Evolutionary conservation across 345 rosid genomes (phyloP), one percentile per base, ranked within the genome.

Genomic region (Euphorbia peplus): DNA sequence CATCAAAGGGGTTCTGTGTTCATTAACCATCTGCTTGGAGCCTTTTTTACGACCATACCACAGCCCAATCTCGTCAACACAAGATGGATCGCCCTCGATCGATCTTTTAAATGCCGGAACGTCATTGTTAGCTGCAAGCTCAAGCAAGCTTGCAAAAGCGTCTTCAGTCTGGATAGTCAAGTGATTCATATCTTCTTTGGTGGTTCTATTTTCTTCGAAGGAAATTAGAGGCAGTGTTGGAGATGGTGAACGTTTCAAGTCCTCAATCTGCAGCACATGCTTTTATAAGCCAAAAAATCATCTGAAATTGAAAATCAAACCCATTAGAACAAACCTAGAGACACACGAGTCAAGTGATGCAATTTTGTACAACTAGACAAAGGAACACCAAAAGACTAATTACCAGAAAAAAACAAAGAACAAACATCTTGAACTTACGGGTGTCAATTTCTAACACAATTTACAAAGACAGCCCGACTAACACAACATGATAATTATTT

Each of bases 31-130:
- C 79, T 82, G 79, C 75, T 91, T 93, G 0, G 89, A 85, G 1
- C 96, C 96, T 77, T 91, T 93, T 69, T 78, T 86, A 25, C 97
- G 88, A 26, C 96, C 90, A 78, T 93, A 93, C 98, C 98, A 93
- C 0, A 84, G 72, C 44, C 98, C 98, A 68, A 82, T 71, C 73
- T 91, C 95, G 69, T 88, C 89, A 35, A 87, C 80, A 62, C 91
- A 73, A 1, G 85, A 86, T 58, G 89, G 88, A 54, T 91, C 90
- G 18, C 71, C 76, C 61, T 87, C 90, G 18, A 89, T 80, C 1
- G 85, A 83, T 37, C 81, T 68, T 26, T 76, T 88, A 26, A 89
- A 82, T 57, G 85, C 91, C 69, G 85, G 90, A 0, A 83, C 66
- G 50, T 93, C 96, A 75, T 93, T 88, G 77, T 88, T 86, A 53